phyloP scores from a whole-genome alignment of 2,329 filamentous ascomycete species.

The Exophiala dermatitidis region DNA sequence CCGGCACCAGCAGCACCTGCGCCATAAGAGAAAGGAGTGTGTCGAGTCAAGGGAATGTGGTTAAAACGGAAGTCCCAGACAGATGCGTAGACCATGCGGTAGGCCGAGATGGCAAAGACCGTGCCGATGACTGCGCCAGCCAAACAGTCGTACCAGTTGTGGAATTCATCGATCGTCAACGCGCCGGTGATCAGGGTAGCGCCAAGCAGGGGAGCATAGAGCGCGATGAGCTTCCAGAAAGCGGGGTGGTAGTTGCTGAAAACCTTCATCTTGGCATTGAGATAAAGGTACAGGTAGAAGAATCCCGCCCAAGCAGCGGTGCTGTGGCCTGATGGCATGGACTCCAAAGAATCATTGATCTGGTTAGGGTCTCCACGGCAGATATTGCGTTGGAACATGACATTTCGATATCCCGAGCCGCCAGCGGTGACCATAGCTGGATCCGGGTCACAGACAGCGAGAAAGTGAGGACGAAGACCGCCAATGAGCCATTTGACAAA shows the following conservation, averaged over 20 bases:
- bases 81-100: constrained; percentile 60
- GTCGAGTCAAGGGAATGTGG: constrained; percentile 58
- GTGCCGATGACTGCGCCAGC: constrained; percentile 60
- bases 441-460: constrained; percentile 61
- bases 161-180: constrained; percentile 64
- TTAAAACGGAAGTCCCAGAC: constrained; percentile 63
- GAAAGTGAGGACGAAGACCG: constrained; percentile 64
- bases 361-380: constrained; percentile 59
- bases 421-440: constrained; percentile 38
- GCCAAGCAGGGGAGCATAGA: constrained; percentile 60
- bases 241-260: constrained; percentile 64
- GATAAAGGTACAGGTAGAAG: constrained; percentile 63
- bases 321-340: constrained; percentile 66
- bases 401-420: constrained; percentile 46
- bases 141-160: constrained; percentile 69
- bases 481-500: constrained; percentile 70
- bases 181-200: constrained; percentile 62
- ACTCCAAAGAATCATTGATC: constrained; percentile 64
- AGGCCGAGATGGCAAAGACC: constrained; percentile 56
- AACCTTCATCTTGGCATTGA: constrained; percentile 72
- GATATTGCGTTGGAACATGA: constrained; percentile 64
- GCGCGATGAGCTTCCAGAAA: constrained; percentile 64
- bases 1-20: constrained; percentile 32
- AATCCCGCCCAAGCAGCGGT: constrained; percentile 49
- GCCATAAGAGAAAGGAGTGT: constrained; percentile 49